Base-by-base conservation (phyloP, 768 basidiomycete species). In the Auriscalpium vulgare region DNA sequence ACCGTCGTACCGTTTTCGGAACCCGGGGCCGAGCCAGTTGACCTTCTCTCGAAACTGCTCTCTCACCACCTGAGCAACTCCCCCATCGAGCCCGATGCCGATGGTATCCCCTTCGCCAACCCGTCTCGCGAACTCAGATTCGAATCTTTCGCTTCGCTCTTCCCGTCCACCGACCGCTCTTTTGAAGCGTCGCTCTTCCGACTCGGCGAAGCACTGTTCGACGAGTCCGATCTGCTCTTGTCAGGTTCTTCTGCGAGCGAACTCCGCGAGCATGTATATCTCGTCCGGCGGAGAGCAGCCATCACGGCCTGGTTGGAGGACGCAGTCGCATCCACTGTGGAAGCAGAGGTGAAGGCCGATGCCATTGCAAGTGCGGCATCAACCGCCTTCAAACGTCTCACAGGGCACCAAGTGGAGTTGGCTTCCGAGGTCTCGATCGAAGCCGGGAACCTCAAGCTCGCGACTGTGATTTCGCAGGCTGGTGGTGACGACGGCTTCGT, bases 201-300 rank as follows among this genome's bases (percentile, higher is more conserved):
- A n/a, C 82, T 98, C 1, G 94, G 91, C 3, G 79, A 79, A 17
- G 90, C 91, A 1, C 75, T 99, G 1, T 99, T 97, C 65, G 97
- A 98, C 69, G 79, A 80, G 17, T 79, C 95, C 49, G 80, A 88
- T 59, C 79, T 90, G 35, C 74, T 74, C 14, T 72, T 95, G 0
- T 77, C 75, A 19, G 71, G 71, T 19, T 71, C 75, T 8, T 75
- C 83, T 44, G 76, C 82, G 2, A 78, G 78, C 8, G 84, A 88
- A 54, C 74, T 88, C 43, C 78, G 81, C 21, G 78, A 83, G 61
- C 81, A 84, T 13, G 72, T 90, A 29, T 66, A 66, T 35, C 69
- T 79, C 21, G 68, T 97, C 14, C 82, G 88, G 50, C 81, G 95
- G 34, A 90, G 91, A 64, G 77, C 82, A 19, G 86, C 85, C 0